These are phyloP conservation scores for Aspergillus melleus DNA, from an alignment of 2,329 filamentous ascomycete species.

Conservation along the genomic window DNA sequence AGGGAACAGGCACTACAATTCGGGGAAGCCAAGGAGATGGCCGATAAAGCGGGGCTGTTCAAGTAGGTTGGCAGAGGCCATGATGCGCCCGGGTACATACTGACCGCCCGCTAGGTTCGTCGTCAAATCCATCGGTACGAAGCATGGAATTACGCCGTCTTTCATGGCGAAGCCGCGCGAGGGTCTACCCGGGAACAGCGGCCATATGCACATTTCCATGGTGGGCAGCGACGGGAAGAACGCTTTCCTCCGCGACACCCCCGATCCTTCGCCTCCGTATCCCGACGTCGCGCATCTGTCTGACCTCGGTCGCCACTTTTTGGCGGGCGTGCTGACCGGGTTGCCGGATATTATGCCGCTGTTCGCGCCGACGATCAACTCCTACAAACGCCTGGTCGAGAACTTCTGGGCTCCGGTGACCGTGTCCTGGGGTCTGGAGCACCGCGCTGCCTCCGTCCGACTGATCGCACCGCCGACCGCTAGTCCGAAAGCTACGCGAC, in stretches of 20 bases:
- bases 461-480: conserved; percentile 85
- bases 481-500: conserved; percentile 80
- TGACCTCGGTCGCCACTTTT: conserved; percentile 86
- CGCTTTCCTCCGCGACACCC: conserved; percentile 71
- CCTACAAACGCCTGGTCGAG: conserved; percentile 96
- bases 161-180: conserved; percentile 98
- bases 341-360: conserved; percentile 95
- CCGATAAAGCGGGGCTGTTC: conserved; percentile 87
- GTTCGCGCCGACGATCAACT: conserved; percentile 92
- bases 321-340: conserved; percentile 84
- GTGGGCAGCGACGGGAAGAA: conserved; percentile 80
- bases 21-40: conserved; percentile 83
- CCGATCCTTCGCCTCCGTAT: conserved; percentile 71
- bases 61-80: conserved; percentile 57
- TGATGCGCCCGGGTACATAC: not conserved
- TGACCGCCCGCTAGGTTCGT: conserved; percentile 59
- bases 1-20: conserved; percentile 71
- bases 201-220: conserved; percentile 92
- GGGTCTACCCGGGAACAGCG: conserved; percentile 89
- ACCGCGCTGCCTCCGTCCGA: conserved; percentile 86
- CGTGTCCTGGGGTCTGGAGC: conserved; percentile 94
- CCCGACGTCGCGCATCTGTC: conserved; percentile 77
- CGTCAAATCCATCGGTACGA: conserved; percentile 83
- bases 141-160: conserved; percentile 89
- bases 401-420: conserved; percentile 99